Base-by-base conservation (phyloP, 345 rosid genomes). In the Heritiera littoralis region DNA sequence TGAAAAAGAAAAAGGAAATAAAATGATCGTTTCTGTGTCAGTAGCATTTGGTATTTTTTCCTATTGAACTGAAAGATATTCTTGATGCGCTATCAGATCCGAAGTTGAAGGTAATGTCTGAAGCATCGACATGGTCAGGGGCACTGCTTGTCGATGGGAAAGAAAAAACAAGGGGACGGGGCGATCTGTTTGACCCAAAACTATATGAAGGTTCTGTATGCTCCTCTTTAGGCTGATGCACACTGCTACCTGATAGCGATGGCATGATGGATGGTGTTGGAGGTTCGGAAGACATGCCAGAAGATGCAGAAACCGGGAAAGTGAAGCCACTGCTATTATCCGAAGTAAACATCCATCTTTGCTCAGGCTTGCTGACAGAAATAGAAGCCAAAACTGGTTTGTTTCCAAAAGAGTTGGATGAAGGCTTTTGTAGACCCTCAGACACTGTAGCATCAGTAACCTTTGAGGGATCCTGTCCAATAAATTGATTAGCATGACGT, bases 251-350 rank as follows among this genome's bases (percentile, higher is more conserved):
- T 20, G 85, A 73, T 49, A 77, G 75, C 51, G 83, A 86, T 41
- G 96, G 96, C 82, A 82, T 71, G 87, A 92, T 80, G 54, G 99
- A 85, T 11, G 98, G 98, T 1, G 98, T 92, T 63, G 97, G 97
- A 56, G 94, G 95, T 89, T 95, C 98, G 35, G 94, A 87, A 11
- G 81, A 81, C 11, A 77, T 78, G 17, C 90, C 91, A 55, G 85
- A 81, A 13, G 91, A 74, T 74, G 89, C 80, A 80, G 97, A 79
- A 76, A 91, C 86, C 1, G 93, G 98, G 84, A 96, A 96, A 46
- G 90, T 88, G 80, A 92, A 93, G 58, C 95, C 89, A 0, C 77
- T 6, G 79, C 83, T 87, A 66, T 80, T 78, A 71, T 89, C 92
- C 14, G 92, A 83, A 61, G 97, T 80, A 75, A 81, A 78, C 49